Conservation (phyloP, 495 filamentous ascomycete species). For the Talaromyces nanjingensis region DNA sequence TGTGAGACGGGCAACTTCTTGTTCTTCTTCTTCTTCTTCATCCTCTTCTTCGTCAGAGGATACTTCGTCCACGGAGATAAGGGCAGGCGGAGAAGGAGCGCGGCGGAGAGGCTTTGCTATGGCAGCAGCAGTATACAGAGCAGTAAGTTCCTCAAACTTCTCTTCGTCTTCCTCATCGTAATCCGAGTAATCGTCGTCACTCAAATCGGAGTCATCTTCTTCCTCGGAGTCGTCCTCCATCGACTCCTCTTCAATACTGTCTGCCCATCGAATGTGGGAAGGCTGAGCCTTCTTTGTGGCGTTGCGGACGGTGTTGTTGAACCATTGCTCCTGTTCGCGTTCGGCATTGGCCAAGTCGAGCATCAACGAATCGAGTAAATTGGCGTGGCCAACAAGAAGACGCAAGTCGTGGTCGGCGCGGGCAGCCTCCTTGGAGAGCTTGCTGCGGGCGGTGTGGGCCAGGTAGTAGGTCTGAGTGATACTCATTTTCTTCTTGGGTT, state of each 20-base stretch:
- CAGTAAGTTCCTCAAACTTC: constrained; percentile 21
- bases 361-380: constrained; percentile 95
- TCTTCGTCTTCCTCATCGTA: constrained; percentile 61
- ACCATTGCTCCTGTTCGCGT: constrained; percentile 94
- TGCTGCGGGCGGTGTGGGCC: constrained; percentile 88
- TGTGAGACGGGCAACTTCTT: constrained; percentile 56
- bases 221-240: constrained; percentile 66
- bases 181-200: constrained; percentile 55
- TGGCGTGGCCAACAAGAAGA: constrained; percentile 92
- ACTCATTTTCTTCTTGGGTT: constrained; percentile 67
- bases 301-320: constrained; percentile 72
- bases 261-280: constrained; percentile 82
- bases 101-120: constrained; percentile 26
- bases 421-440: constrained; percentile 88
- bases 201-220: constrained; percentile 43
- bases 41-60: constrained; percentile 57
- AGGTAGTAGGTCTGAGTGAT: constrained; percentile 97
- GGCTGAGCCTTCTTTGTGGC: constrained; percentile 38
- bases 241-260: constrained; percentile 65
- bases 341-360: constrained; percentile 91
- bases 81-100: constrained; percentile 30
- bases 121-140: constrained; percentile 2
- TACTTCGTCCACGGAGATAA: constrained; percentile 38
- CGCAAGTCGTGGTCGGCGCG: constrained; percentile 89
- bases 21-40: constrained; percentile 41